Evolutionary conservation across 2,329 filamentous ascomycete genomes (phyloP).

Genomic region (Xylaria sp.): DNA sequence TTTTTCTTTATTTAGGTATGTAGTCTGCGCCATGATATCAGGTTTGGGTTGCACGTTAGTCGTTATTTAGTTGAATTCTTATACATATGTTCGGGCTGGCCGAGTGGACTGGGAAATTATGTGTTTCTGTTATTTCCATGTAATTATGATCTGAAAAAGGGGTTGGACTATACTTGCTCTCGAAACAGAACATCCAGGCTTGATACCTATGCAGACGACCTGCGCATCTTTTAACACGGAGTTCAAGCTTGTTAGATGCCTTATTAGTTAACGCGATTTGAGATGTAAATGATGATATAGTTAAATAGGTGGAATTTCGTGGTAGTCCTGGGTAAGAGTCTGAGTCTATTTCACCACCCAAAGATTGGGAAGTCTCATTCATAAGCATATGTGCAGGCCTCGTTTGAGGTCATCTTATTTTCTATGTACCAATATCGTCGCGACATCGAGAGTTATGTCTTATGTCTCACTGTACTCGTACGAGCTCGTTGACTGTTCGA

Average conservation of each 20-base stretch:
- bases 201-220: neutral
- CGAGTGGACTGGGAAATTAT: neutral
- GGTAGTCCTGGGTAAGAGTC: neutral
- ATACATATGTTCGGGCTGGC: neutral
- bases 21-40: too few relatives aligned
- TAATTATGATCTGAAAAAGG: neutral
- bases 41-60: neutral
- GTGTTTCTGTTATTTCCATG: too few relatives aligned
- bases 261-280: neutral
- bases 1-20: too few relatives aligned
- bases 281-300: neutral
- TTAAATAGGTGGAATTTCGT: neutral
- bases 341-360: neutral
- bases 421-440: too few relatives aligned
- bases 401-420: neutral
- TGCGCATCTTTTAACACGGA: neutral
- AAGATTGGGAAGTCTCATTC: neutral
- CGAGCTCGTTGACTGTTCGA: slow-evolving; percentile 75
- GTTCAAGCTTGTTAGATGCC: neutral
- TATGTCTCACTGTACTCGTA: slow-evolving; percentile 79
- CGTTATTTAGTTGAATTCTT: neutral
- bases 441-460: slow-evolving; percentile 11
- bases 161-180: neutral
- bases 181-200: neutral
- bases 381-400: neutral